Conservation (phyloP, 1,284 basidiomycete species). For the Cutaneotrichosporon curvatum region DNA sequence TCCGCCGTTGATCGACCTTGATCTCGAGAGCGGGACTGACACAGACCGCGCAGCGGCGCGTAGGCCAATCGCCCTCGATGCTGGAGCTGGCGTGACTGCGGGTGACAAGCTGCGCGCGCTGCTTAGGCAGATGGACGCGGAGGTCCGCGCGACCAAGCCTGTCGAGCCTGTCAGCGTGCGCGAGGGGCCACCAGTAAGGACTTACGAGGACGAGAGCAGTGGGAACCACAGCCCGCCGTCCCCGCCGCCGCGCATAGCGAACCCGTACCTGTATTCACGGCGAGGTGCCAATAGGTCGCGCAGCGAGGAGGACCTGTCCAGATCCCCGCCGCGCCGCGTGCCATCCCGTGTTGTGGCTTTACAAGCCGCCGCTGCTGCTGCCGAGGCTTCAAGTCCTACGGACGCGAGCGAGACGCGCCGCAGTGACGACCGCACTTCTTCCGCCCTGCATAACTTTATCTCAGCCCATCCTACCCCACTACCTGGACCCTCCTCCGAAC, state of each 20-base stretch:
- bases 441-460: constrained; percentile 27
- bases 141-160: constrained; percentile 1
- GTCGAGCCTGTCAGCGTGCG: not conserved
- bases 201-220: not conserved
- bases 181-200: not conserved
- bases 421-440: not conserved
- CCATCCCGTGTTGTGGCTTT: constrained; percentile 21
- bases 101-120: constrained; percentile 15
- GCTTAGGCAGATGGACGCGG: constrained; percentile 13
- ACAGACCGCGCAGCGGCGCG: not conserved
- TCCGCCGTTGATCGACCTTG: constrained; percentile 13
- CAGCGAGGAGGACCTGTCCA: not conserved
- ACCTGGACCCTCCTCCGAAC: not conserved
- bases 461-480: constrained; percentile 10
- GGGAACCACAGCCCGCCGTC: constrained; percentile 28
- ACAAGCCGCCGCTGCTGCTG: constrained; percentile 10
- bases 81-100: constrained; percentile 12
- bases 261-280: constrained; percentile 24
- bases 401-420: not conserved
- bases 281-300: not conserved
- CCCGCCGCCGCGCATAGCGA: constrained; percentile 33
- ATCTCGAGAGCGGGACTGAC: constrained; percentile 3
- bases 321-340: constrained; percentile 9
- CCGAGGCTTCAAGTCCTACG: not conserved
- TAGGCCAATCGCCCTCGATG: constrained; percentile 4